Evolutionary conservation across 768 basidiomycete species (phyloP).

Genomic region (Suillus fuscotomentosus): DNA sequence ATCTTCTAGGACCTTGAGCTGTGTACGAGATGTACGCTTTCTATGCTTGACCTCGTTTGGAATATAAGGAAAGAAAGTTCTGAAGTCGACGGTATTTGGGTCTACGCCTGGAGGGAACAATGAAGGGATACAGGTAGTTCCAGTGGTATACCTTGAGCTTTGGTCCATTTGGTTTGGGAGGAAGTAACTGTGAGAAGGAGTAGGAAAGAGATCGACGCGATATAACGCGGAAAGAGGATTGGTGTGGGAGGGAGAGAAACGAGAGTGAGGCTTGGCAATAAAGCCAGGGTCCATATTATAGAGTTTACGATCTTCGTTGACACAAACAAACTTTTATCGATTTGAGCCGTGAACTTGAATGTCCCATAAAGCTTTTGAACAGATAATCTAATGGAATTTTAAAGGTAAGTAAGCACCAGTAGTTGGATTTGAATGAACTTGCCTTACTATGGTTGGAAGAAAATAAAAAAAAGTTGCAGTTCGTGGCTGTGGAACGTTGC

Average conservation of each 20-base stretch:
- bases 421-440: background rate
- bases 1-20: constrained; percentile 87
- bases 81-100: constrained; percentile 69
- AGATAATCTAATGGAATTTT: background rate
- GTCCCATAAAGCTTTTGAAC: background rate
- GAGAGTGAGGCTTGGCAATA: constrained; percentile 34
- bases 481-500: constrained; percentile 4
- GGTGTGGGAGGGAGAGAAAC: constrained; percentile 36
- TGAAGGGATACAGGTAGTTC: constrained; percentile 41
- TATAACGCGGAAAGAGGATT: constrained; percentile 21
- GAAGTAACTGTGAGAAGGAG: constrained; percentile 14
- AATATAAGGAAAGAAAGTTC: constrained; percentile 84
- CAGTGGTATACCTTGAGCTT: constrained; percentile 26
- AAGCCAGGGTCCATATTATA: constrained; percentile 27
- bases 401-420: background rate
- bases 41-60: constrained; percentile 95
- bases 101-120: constrained; percentile 55
- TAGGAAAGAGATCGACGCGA: constrained; percentile 16
- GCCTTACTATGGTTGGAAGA: background rate
- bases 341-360: background rate
- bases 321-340: background rate
- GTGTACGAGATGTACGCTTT: constrained; percentile 83
- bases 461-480: background rate
- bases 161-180: constrained; percentile 29
- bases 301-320: constrained; percentile 1